Conservation (phyloP, 768 basidiomycete genomes). For the Kwoniella heveanensis region DNA sequence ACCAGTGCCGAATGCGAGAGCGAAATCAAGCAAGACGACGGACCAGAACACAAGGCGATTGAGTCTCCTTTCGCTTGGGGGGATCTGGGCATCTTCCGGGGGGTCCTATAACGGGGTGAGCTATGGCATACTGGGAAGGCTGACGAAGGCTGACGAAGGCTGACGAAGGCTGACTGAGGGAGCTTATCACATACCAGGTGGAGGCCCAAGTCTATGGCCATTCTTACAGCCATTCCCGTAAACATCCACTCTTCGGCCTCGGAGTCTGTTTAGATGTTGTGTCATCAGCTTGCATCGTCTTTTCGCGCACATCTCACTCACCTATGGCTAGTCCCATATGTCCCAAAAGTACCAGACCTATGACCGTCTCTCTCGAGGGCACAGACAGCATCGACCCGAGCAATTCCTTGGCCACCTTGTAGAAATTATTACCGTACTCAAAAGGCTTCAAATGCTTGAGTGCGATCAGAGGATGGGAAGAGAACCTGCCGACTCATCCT, state of each 20-base stretch:
- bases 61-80: constrained; percentile 20
- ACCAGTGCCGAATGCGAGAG: constrained; percentile 34
- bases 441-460: constrained; percentile 20
- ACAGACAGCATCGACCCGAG: constrained; percentile 40
- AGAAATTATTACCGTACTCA: constrained; percentile 38
- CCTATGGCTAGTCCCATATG: constrained; percentile 35
- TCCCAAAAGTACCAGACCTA: constrained; percentile 29
- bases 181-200: too few relatives aligned
- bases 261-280: constrained; percentile 28
- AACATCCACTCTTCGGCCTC: constrained; percentile 42
- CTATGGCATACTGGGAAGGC: too few relatives aligned
- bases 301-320: too few relatives aligned
- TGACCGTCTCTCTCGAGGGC: constrained; percentile 33
- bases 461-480: constrained; percentile 31
- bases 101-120: too few relatives aligned
- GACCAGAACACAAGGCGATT: constrained; percentile 40
- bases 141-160: too few relatives aligned
- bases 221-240: constrained; percentile 36
- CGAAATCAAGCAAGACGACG: constrained; percentile 35
- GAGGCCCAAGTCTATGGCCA: constrained; percentile 41
- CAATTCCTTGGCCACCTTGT: constrained; percentile 35
- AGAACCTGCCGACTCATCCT: constrained; percentile 33
- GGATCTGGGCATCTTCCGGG: constrained; percentile 20
- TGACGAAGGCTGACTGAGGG: too few relatives aligned
- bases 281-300: constrained; percentile 5